phyloP scores from a whole-genome alignment of 257 asterid genomes.

The Leptodermis oblonga region DNA sequence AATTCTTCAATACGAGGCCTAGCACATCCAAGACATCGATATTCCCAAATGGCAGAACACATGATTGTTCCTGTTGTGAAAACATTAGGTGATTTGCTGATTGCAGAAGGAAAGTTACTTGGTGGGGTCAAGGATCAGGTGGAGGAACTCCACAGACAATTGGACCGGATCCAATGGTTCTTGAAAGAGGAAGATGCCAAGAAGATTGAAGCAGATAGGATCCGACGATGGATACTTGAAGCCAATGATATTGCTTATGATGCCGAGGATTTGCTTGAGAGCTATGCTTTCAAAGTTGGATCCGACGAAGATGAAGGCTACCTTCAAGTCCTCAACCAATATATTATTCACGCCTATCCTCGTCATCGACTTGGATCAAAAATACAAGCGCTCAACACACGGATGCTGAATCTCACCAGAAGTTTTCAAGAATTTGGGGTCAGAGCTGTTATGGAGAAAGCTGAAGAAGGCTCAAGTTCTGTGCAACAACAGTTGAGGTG shows the following conservation, averaged over 20 bases:
- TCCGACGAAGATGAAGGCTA: not conserved
- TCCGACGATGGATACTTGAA: not conserved
- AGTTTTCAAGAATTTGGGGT: not conserved
- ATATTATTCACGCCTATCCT: too few relatives aligned
- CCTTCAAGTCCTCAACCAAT: not conserved
- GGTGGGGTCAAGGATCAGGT: constrained; percentile 1
- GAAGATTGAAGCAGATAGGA: not conserved
- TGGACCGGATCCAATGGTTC: constrained; percentile 1
- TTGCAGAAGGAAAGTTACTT: constrained; percentile 3
- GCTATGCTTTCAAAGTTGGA: constrained; percentile 2
- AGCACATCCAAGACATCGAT: too few relatives aligned
- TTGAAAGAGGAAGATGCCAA: constrained; percentile 7
- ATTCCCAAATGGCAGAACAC: too few relatives aligned
- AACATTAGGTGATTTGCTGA: constrained; percentile 1
- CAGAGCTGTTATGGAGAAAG: not conserved
- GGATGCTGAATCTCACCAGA: not conserved
- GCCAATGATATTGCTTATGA: constrained; percentile 4
- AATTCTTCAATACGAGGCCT: too few relatives aligned
- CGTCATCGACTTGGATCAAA: constrained; percentile 1
- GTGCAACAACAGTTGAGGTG: constrained; percentile 7
- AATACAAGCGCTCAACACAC: not conserved
- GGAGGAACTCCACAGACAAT: constrained; percentile 1
- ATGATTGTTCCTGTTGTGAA: too few relatives aligned
- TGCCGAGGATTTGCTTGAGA: not conserved
- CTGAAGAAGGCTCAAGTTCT: constrained; percentile 7